Base-by-base conservation (phyloP, 139 green algal species). In the Mychonastes homosphaera region DNA sequence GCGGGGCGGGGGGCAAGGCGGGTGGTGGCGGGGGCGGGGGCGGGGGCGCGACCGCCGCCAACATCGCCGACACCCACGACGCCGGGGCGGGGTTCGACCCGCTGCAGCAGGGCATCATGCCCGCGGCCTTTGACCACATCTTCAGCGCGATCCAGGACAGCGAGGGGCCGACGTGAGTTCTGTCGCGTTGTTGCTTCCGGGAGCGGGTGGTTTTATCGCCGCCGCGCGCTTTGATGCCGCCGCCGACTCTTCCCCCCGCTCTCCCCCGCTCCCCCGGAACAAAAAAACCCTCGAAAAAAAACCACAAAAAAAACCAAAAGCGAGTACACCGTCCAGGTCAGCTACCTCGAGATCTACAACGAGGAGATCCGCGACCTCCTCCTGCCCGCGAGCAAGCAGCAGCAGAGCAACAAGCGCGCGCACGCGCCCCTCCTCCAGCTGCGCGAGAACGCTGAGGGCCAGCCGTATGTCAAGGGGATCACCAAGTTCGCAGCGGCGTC, bases 341-440 rank as follows among this genome's bases (percentile, higher is more conserved):
- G 76, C 0, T 92, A 84, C 60, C 63, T 94, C 55, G 87, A 95
- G 56, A 87, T 95, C 47, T 95, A 95, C 72, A 94, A 94, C 60
- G 87, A 95, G 65, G 79, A 88, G 46, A 73, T 92, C 33, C 27
- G 69, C 7, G 73, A 84, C 33, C 58, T 80, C 49, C 4, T 61
- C 9, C 32, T 26, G n/a, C n/a, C n/a, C n/a, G n/a, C n/a, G n/a
- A n/a, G 12, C 21, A 3, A 19, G 29, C 39, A 53, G 35, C 58
- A 51, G 58, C 58, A 52, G 19, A 18, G 30, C 38, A 38, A 51
- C 38, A n/a, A 36, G 29, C 62, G 32, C n/a, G 52, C 45, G 51
- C 56, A 59, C 32, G n/a, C 21, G 50, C n/a, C 3, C 23, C 63
- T 76, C 21, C 82, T 90, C 63, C 65, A 88, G 57, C 71, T 92